Base-by-base conservation (phyloP, 495 filamentous ascomycete species). In the Podospora fimiseda region DNA sequence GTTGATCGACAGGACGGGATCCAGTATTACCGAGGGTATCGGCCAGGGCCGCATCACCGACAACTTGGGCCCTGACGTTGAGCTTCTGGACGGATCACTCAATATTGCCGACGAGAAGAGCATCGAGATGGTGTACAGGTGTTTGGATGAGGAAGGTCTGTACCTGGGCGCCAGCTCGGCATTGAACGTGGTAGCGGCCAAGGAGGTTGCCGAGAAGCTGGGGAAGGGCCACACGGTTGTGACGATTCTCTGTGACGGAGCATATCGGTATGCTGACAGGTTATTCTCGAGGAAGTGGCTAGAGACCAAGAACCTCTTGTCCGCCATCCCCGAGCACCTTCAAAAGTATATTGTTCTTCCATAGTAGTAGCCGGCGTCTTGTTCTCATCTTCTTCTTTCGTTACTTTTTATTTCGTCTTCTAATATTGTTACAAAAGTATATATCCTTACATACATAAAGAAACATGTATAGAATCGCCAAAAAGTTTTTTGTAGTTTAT, bases 61-160 rank as follows among this genome's bases (percentile, higher is more conserved):
- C 56, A 98, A 98, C 69, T 73, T 98, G 47, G 72, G 82, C 70
- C 88, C 82, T 15, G 94, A 98, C 63, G 76, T 98, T 50, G 85
- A 80, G 41, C 74, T 95, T 21, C 59, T 98, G 24, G 92, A 96
- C 67, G 90, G 86, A n/a, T 86, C 90, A 40, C 60, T 98, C 59
- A 76, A 86, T 61, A 88, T 98, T 60, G 78, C 78, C 53, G 93
- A 98, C 63, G 91, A 90, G 74, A 93, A 93, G 80, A 90, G 81
- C 57, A 90, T 98, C 63, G 90, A 88, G 70, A 96, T 96, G 93
- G 90, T 98, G 53, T 98, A 97, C 70, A 79, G 93, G 55, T 95
- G 94, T 61, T 74, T 98, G 58, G 93, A 98, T 61, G 93, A 97
- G 70, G 93, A 98, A 62, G 93, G 93, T 0, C 70, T 98, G 47